Conservation (phyloP, 208 protist genomes). For the Trypanosoma cruzi region DNA sequence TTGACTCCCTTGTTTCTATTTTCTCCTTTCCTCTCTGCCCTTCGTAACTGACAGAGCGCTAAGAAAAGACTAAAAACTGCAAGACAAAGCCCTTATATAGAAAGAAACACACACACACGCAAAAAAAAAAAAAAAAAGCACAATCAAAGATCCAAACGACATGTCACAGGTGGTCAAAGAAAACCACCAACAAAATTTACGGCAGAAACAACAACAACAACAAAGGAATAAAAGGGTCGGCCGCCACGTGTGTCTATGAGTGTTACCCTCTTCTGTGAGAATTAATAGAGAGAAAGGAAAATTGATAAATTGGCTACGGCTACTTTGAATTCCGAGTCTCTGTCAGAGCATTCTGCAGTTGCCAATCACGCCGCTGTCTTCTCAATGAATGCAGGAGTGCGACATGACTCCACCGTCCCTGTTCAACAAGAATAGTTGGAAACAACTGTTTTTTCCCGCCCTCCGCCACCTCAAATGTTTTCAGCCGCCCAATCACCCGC, state of each 20-base stretch:
- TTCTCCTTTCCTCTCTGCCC: background rate
- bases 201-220: background rate
- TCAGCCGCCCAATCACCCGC: conserved; percentile 28
- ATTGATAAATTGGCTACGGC: background rate
- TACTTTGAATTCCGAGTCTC: background rate
- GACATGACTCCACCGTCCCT: conserved; percentile 20
- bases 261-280: background rate
- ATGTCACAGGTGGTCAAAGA: background rate
- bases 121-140: background rate
- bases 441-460: conserved; percentile 23
- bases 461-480: conserved; percentile 20
- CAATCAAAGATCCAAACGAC: background rate
- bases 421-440: conserved; percentile 29
- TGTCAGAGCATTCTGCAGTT: conserved; percentile 15
- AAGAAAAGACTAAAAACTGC: conserved; percentile 18
- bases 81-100: conserved; percentile 19
- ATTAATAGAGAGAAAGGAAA: conserved; percentile 23
- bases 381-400: conserved; percentile 18
- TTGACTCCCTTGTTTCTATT: conserved; percentile 5
- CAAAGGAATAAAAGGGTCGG: background rate
- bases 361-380: conserved; percentile 23
- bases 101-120: background rate
- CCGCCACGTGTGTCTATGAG: background rate
- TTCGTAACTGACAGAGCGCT: background rate
- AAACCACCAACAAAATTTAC: too few species aligned